Evolutionary conservation across 352 stramenopile species (phyloP), one percentile per base, ranked within the genome.

Genomic region (Peronosclerospora sorghi): DNA sequence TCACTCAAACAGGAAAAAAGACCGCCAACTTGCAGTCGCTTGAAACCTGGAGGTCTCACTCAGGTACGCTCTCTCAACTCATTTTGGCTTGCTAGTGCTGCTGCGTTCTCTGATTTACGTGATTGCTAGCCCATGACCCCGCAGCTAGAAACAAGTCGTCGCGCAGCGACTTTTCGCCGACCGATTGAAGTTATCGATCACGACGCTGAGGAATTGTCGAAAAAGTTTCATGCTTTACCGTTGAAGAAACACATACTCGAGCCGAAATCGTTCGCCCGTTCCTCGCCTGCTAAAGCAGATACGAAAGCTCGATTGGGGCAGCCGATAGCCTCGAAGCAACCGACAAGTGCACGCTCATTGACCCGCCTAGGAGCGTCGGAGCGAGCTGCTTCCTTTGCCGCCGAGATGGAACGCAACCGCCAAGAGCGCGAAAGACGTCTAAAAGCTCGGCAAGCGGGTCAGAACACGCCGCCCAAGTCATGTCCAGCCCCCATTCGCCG

Each of bases 221-320:
- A 70, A 32, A 86, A 91, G 41, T 91, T 91, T 45, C 78, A 86
- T 26, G 75, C 75, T 21, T 53, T 65, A 3, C 75, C 78, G n/a
- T 51, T 91, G 15, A 76, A 68, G 28, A 61, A 62, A 18, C 62
- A 50, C 10, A 70, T 89, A 27, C 49, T 89, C 12, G 58, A 76
- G 32, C 43, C 63, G 0, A 67, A 62, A 23, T 45, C 59, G 8
- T 50, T 57, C 13, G 59, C 56, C 36, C 45, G 36, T 2, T 60
- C 67, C 32, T 54, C 50, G 15, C 46, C 57, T 27, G 48, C 54
- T 20, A 63, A 62, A 37, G 48, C 51, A 2, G 45, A 62, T 32
- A 52, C 40, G 14, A 62, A 61, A 54, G 28, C 52, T 15, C 46
- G 58, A 3, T 57, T 83, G 17, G 78, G 65, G 14, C 62, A 68